Evolutionary conservation across 2,329 filamentous ascomycete species (phyloP).

Genomic region (Fusarium brachygibbosum): DNA sequence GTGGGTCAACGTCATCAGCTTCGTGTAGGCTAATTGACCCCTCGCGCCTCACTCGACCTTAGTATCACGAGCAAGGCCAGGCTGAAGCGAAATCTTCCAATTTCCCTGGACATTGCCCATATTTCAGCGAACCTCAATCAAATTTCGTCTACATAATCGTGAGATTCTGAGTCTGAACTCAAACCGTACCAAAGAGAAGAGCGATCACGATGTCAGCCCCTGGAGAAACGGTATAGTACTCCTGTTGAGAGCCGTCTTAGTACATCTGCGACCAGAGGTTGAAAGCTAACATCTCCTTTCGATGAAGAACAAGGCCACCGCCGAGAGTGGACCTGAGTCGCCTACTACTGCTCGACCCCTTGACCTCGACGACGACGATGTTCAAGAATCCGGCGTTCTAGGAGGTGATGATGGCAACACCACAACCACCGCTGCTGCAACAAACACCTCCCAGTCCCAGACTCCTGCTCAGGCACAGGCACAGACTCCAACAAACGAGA

Average conservation of each 20-base stretch:
- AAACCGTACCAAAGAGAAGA: conserved; percentile 13
- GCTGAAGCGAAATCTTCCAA: conserved; percentile 49
- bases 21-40: conserved; percentile 51
- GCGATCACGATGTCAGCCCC: conserved; percentile 58
- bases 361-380: conserved; percentile 78
- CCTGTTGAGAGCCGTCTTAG: conserved; percentile 8
- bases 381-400: conserved; percentile 70
- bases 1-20: conserved; percentile 58
- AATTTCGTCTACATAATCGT: conserved; percentile 19
- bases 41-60: conserved; percentile 52
- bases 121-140: conserved; percentile 17
- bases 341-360: conserved; percentile 75
- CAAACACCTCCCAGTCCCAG: conserved; percentile 48
- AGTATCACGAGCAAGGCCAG: conserved; percentile 49
- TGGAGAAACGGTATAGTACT: conserved; percentile 59
- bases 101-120: conserved; percentile 40
- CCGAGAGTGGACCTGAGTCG: conserved; percentile 68
- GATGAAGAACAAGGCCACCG: conserved; percentile 60
- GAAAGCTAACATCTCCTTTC: conserved; percentile 42
- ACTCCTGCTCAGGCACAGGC: conserved; percentile 2
- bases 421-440: conserved; percentile 42
- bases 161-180: conserved; percentile 5
- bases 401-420: conserved; percentile 58
- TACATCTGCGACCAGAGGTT: conserved; percentile 28
- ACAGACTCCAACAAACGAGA: conserved; percentile 54